A percentile compares a stretch with the other conserved stretches of the same genome.
phyloP scores from a whole-genome alignment of 192 early-diverging fungal species.

The Neocallimastix lanati region DNA sequence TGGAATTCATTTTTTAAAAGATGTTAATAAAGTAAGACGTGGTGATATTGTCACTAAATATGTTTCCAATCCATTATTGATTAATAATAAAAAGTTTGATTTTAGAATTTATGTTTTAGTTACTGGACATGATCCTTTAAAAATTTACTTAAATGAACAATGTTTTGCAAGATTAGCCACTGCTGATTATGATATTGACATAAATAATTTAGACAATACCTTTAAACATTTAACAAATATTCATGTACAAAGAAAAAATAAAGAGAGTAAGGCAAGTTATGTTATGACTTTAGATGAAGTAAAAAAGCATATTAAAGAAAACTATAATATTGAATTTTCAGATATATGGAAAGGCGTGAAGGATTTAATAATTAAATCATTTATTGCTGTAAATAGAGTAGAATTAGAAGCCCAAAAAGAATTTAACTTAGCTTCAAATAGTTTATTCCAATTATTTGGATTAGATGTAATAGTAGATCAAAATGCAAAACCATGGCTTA shows the following conservation, averaged over 20 bases:
- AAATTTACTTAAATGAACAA: conserved; percentile 15
- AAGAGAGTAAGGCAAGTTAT: conserved; percentile 2
- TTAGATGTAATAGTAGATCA: conserved; percentile 8
- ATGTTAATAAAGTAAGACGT: no score
- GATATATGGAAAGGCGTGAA: conserved; percentile 11
- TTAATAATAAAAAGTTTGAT: conserved; percentile 21
- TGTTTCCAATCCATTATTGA: conserved; percentile 18
- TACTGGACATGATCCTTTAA: conserved; percentile 20
- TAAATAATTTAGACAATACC: conserved; percentile 13
- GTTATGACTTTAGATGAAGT: conserved; percentile 14
- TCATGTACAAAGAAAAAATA: conserved; percentile 15
- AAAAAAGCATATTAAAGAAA: conserved; percentile 12
- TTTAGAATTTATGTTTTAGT: conserved; percentile 21
- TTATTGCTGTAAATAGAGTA: conserved; percentile 12
- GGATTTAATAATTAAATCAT: conserved; percentile 16
- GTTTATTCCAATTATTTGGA: conserved; percentile 11
- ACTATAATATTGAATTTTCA: conserved; percentile 12
- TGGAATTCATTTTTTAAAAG: no score
- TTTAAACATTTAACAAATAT: conserved; percentile 28
- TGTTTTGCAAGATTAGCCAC: conserved; percentile 21
- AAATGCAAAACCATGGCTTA: conserved; percentile 8
- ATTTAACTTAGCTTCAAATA: background rate
- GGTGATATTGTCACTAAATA: conserved; percentile 14
- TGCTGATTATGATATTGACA: conserved; percentile 8
- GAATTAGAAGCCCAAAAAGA: background rate